These are phyloP conservation scores for Nakazawaea laoshanensis DNA, from an alignment of 805 yeast species.

Conservation along the genomic window DNA sequence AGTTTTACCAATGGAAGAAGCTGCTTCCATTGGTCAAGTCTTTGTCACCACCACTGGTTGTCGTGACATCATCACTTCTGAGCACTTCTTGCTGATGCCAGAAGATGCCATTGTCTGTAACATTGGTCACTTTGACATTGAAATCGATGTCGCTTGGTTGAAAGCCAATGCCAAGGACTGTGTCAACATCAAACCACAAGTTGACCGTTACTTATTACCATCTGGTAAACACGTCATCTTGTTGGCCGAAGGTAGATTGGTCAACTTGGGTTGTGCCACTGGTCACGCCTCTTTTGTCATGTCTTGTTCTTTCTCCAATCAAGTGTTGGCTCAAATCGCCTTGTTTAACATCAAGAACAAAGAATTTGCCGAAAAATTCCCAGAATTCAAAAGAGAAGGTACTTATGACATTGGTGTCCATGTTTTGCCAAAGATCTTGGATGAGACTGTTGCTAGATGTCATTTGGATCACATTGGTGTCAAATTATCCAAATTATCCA, in stretches of 20 bases:
- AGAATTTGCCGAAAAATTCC: constrained; percentile 68
- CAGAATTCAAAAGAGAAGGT: constrained; percentile 90
- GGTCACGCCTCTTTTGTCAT: constrained; percentile 98
- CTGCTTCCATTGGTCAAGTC: constrained; percentile 88
- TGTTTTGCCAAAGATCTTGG: constrained; percentile 94
- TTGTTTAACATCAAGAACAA: constrained; percentile 82
- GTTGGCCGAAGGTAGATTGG: constrained; percentile 98
- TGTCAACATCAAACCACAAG: constrained; percentile 98
- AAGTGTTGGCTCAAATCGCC: constrained; percentile 98
- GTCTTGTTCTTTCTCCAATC: constrained; percentile 99
- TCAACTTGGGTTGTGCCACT: constrained; percentile 99
- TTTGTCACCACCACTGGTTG: constrained; percentile 99
- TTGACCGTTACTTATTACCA: constrained; percentile 88
- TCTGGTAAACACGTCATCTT: constrained; percentile 90
- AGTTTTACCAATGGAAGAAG: constrained; percentile 92
- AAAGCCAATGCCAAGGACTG: constrained; percentile 88
- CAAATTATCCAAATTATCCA: constrained; percentile 66
- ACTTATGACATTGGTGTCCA: constrained; percentile 90
- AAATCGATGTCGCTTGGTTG: constrained; percentile 98
- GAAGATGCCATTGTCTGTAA: constrained; percentile 99
- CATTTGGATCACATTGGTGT: constrained; percentile 95
- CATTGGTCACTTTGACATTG: constrained; percentile 99
- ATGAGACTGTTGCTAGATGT: constrained; percentile 96
- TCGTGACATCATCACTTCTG: constrained; percentile 92
- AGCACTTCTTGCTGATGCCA: constrained; percentile 88